These are phyloP conservation scores for Penicillium tannophilum DNA, from an alignment of 495 filamentous ascomycete species.

Conservation along the genomic window DNA sequence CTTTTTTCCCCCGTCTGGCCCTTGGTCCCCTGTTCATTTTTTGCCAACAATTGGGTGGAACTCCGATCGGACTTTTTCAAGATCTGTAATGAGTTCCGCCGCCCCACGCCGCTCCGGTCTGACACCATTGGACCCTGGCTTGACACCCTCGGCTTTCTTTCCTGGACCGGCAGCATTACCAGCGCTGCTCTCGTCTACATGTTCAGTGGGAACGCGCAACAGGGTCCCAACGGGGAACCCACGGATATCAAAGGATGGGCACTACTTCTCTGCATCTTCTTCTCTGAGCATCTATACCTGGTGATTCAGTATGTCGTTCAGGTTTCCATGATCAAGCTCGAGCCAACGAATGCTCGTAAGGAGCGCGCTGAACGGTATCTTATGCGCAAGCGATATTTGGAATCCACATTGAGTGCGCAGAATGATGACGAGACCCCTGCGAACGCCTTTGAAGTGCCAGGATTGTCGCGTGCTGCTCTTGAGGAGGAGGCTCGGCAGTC, in stretches of 20 bases:
- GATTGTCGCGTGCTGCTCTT: constrained; percentile 45
- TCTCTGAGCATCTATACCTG: constrained; percentile 87
- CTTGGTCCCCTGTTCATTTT: constrained; percentile 81
- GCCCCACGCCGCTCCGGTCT: constrained; percentile 82
- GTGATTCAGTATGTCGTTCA: constrained; percentile 69
- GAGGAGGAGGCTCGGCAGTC: constrained; percentile 71
- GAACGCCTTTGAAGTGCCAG: constrained; percentile 25
- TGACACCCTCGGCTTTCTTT: constrained; percentile 78
- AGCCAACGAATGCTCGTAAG: constrained; percentile 80
- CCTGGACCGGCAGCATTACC: constrained; percentile 89
- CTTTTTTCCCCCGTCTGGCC: constrained; percentile 95
- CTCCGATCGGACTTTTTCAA: constrained; percentile 92
- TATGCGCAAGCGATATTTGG: constrained; percentile 71
- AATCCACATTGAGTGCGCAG: constrained; percentile 42
- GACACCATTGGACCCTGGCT: constrained; percentile 98
- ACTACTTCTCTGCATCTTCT: constrained; percentile 79
- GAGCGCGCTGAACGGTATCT: constrained; percentile 74
- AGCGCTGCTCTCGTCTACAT: constrained; percentile 84
- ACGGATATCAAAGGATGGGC: constrained; percentile 76
- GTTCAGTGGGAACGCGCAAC: constrained; percentile 65
- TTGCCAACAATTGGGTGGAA: constrained; percentile 97
- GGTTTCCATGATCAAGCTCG: constrained; percentile 72
- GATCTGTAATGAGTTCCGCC: constrained; percentile 85
- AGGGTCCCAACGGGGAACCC: constrained; percentile 57
- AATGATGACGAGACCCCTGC: constrained; percentile 32